Percentiles rank a stretch among this genome's conserved stretches.
Conservation (phyloP, 2,329 filamentous ascomycete species). For the Ophiocordyceps sinensis region DNA sequence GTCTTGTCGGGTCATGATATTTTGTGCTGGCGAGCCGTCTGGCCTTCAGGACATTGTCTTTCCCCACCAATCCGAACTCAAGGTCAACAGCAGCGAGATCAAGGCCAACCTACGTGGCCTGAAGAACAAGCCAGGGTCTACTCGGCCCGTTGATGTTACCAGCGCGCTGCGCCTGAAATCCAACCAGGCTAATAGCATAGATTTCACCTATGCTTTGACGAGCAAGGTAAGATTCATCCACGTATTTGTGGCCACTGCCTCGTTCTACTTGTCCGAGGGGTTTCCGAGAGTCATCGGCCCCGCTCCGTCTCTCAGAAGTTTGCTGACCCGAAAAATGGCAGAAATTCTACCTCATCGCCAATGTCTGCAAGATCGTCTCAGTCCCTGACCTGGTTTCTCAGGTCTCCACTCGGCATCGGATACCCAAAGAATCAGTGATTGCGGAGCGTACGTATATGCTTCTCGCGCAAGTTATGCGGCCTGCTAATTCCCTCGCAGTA, state of each 20-base stretch:
- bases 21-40: slow-evolving; percentile 55
- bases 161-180: slow-evolving; percentile 54
- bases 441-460: slow-evolving; percentile 53
- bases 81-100: slow-evolving; percentile 75
- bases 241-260: too few relatives aligned
- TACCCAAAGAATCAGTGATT: slow-evolving; percentile 70
- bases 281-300: slow-evolving; percentile 9
- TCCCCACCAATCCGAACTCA: slow-evolving; percentile 83
- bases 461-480: not conserved
- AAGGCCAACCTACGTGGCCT: slow-evolving; percentile 88
- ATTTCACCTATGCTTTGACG: slow-evolving; percentile 86
- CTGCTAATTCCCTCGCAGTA: slow-evolving; percentile 35
- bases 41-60: slow-evolving; percentile 69
- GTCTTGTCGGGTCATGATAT: slow-evolving; percentile 64
- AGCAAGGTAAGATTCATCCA: slow-evolving; percentile 46
- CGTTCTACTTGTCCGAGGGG: too few relatives aligned
- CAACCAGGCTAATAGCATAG: slow-evolving; percentile 60
- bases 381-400: slow-evolving; percentile 56
- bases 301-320: not conserved
- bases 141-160: slow-evolving; percentile 85
- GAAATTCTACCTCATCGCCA: slow-evolving; percentile 60
- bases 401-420: slow-evolving; percentile 54
- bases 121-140: slow-evolving; percentile 93
- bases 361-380: slow-evolving; percentile 59
- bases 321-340: slow-evolving; percentile 19